phyloP scores from a whole-genome alignment of 1,284 basidiomycete species.

The Retiboletus flavoniger region DNA sequence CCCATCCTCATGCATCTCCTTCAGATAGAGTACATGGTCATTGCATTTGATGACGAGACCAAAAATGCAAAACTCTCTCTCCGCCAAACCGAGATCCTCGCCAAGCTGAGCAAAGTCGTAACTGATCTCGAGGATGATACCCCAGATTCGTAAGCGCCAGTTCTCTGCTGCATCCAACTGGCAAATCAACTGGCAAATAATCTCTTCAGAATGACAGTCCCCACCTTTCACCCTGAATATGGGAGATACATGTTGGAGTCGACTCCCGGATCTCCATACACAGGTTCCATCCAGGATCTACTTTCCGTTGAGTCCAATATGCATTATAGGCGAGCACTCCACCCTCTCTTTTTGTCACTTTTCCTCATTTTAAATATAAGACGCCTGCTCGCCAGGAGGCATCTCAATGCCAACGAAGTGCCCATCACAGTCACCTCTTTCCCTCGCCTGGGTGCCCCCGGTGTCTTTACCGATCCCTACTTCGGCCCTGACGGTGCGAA shows the following conservation, averaged over 20 bases:
- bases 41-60: conserved; percentile 77
- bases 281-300: conserved; percentile 81
- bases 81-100: conserved; percentile 91
- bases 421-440: conserved; percentile 96
- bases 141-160: conserved; percentile 52
- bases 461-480: conserved; percentile 90
- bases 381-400: conserved; percentile 79
- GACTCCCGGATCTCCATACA: conserved; percentile 94
- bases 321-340: conserved; percentile 67
- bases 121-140: conserved; percentile 64
- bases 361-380: conserved; percentile 42
- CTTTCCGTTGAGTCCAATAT: conserved; percentile 93
- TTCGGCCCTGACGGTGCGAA: conserved; percentile 71
- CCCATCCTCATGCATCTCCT: conserved; percentile 5
- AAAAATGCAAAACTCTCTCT: conserved; percentile 88
- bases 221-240: conserved; percentile 98
- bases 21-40: conserved; percentile 96
- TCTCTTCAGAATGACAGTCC: conserved; percentile 62
- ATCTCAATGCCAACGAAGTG: conserved; percentile 84
- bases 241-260: conserved; percentile 99
- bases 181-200: conserved; percentile 8
- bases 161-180: conserved; percentile 1
- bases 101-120: conserved; percentile 73
- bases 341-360: neutral
- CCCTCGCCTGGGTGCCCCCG: conserved; percentile 86